A percentile compares a stretch with the other conserved stretches of the same genome.
Conservation (phyloP, 208 protist genomes). For the Strigomonas culicis region DNA sequence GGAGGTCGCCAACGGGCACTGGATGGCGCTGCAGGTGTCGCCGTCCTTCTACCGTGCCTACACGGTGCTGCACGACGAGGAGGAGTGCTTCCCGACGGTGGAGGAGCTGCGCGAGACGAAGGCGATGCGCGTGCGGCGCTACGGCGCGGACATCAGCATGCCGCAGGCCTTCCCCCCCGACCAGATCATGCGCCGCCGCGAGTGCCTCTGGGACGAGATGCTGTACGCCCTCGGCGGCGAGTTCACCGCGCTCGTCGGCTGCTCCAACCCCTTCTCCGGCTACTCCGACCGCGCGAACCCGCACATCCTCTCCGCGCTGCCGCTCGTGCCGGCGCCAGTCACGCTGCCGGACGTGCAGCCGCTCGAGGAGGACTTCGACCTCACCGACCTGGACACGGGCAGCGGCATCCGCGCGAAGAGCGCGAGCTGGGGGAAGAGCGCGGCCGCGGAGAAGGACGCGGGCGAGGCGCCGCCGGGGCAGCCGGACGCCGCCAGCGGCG, state of each 20-base stretch:
- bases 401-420: slow-evolving; percentile 12
- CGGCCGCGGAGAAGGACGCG: neutral
- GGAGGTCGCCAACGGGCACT: slow-evolving; percentile 83
- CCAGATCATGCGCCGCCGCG: slow-evolving; percentile 61
- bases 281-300: slow-evolving; percentile 31
- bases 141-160: slow-evolving; percentile 56
- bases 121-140: slow-evolving; percentile 40
- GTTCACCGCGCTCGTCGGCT: slow-evolving; percentile 65
- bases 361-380: neutral
- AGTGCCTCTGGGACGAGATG: slow-evolving; percentile 86
- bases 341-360: neutral
- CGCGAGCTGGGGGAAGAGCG: neutral
- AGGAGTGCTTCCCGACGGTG: slow-evolving; percentile 57
- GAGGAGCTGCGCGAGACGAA: slow-evolving; percentile 45
- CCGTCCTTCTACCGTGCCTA: slow-evolving; percentile 78
- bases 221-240: slow-evolving; percentile 78
- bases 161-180: slow-evolving; percentile 79
- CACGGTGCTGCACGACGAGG: slow-evolving; percentile 25
- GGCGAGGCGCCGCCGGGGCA: slow-evolving; percentile 1
- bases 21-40: slow-evolving; percentile 75
- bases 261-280: slow-evolving; percentile 72
- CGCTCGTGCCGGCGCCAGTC: slow-evolving; percentile 14
- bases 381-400: neutral
- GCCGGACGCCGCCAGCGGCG: slow-evolving; percentile 1
- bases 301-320: slow-evolving; percentile 38